Base-by-base conservation (phyloP, 345 rosid species). In the Salix caprea region DNA sequence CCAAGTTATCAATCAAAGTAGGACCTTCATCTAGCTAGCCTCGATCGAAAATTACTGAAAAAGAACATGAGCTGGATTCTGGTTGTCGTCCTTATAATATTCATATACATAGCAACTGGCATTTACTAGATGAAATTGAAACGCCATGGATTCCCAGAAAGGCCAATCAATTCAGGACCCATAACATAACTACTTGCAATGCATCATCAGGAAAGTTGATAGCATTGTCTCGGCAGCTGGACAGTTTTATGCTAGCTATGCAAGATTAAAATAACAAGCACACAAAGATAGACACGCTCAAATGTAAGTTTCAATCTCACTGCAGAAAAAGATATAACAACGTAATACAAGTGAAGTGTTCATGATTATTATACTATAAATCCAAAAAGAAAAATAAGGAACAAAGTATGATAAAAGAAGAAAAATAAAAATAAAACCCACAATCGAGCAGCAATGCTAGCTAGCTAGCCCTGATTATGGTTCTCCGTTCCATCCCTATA, bases 401-500 rank as follows among this genome's bases (percentile, higher is more conserved):
- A 78, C 82, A 73, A 73, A 73, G 68, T 54, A 70, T 12, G n/a
- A n/a, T 42, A 14, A 52, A 56, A 7, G 40, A 39, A 24, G 18
- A 54, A 32, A 9, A 30, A 50, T 12, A 21, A 32, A 32, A 52
- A 34, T 30, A 85, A 39, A 78, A 72, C 66, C 67, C 79, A 78
- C 78, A 87, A 84, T 82, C 90, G 69, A 76, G 75, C 76, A 83
- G 76, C 81, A 71, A 9, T 61, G 80, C 69, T 50, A 42, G 7
- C 21, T 48, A 36, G 37, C 37, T 36, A 67, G 74, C 82, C 28
- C 71, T 79, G 82, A 56, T 77, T 61, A 77, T 81, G 84, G 81
- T 5, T 80, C 76, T 56, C 80, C 76, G 6, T 77, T 86, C 78
- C 82, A 84, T 83, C 85, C 73, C 92, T 89, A 87, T 87, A 87